These are phyloP conservation scores for Globisporangium camurandrum DNA, from an alignment of 352 stramenopile species.

Conservation along the genomic window DNA sequence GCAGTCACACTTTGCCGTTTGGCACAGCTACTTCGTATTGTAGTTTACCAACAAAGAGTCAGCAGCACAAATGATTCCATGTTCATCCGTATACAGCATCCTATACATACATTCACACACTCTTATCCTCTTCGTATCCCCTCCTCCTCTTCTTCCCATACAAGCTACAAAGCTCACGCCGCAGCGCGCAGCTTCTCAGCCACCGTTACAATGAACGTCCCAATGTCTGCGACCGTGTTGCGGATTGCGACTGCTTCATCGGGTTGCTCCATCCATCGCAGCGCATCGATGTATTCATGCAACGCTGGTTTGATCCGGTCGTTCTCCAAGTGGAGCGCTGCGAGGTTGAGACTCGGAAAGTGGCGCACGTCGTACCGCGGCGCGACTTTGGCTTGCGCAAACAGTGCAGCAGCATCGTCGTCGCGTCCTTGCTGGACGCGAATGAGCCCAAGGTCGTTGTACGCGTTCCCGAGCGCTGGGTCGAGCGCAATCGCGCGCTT, in stretches of 20 bases:
- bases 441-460: slow-evolving; percentile 68
- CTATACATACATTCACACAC: not conserved
- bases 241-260: slow-evolving; percentile 49
- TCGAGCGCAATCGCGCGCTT: slow-evolving; percentile 60
- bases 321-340: slow-evolving; percentile 50
- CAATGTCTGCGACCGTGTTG: slow-evolving; percentile 63
- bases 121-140: not conserved
- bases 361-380: slow-evolving; percentile 63
- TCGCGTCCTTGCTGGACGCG: slow-evolving; percentile 49
- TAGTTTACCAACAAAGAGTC: not conserved
- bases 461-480: slow-evolving; percentile 55
- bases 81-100: not conserved
- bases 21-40: no score
- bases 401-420: slow-evolving; percentile 46
- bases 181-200: slow-evolving; percentile 22
- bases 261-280: slow-evolving; percentile 60
- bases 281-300: slow-evolving; percentile 68
- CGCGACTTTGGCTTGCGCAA: slow-evolving; percentile 50
- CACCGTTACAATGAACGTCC: slow-evolving; percentile 48
- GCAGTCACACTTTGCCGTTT: no score
- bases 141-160: no score
- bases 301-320: slow-evolving; percentile 54
- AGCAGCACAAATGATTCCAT: not conserved
- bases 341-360: slow-evolving; percentile 61
- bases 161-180: slow-evolving; percentile 7